Percentiles rank a stretch among this genome's conserved stretches.
These are phyloP conservation scores for Chlamydomonas reinhardtii DNA, from an alignment of 163 green algal species.

Conservation along the genomic window DNA sequence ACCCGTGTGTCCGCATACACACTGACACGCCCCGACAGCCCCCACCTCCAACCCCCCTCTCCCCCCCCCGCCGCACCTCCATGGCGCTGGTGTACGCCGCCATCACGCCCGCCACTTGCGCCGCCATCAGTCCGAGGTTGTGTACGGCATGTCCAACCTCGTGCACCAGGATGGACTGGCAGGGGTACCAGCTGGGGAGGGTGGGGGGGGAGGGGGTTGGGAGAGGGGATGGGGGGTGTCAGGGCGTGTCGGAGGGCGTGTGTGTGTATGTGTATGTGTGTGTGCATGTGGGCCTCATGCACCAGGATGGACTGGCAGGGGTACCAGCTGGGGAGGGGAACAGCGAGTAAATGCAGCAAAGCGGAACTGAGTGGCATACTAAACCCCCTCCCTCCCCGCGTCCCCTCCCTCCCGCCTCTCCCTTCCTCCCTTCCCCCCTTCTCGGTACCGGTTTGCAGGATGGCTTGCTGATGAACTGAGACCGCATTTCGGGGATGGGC, in stretches of 20 bases:
- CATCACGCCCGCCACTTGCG: conserved; percentile 10
- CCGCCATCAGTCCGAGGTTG: conserved; percentile 52
- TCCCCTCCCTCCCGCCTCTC: not conserved
- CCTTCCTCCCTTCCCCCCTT: too few species aligned
- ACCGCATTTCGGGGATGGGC: too few species aligned
- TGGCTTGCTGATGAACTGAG: too few species aligned
- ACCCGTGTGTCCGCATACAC: too few species aligned
- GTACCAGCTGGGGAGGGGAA: conserved; percentile 50
- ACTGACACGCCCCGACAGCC: too few species aligned
- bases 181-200: conserved; percentile 47
- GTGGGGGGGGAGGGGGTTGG: not conserved
- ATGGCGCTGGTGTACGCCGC: conserved; percentile 43
- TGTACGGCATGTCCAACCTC: conserved; percentile 61
- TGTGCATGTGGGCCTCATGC: conserved; percentile 18
- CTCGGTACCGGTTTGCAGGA: too few species aligned
- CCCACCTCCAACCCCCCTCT: too few species aligned
- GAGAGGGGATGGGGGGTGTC: too few species aligned
- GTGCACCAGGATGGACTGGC: conserved; percentile 65
- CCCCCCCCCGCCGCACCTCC: conserved; percentile 54
- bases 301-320: conserved; percentile 62
- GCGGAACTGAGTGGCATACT: too few species aligned
- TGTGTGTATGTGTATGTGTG: not conserved
- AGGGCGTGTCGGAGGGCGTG: too few species aligned
- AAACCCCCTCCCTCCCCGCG: too few species aligned
- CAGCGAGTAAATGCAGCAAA: too few species aligned